A percentile compares a stretch with the other conserved stretches of the same genome.
Conservation (phyloP, 768 basidiomycete genomes). For the Termitomyces sp. region DNA sequence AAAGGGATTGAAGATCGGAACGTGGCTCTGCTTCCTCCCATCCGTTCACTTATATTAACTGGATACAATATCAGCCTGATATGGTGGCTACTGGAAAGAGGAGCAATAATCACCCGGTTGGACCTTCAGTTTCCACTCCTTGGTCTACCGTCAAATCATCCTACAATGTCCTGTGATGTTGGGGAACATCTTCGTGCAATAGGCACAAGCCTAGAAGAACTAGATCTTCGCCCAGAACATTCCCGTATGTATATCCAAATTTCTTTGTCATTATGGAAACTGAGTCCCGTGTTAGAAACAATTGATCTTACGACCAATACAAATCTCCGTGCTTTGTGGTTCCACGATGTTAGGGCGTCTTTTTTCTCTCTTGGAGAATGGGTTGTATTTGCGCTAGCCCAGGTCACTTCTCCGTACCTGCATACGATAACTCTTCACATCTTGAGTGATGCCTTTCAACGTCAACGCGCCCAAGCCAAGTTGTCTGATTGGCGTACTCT, state of each 20-base stretch:
- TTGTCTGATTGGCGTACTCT: slow-evolving; percentile 7
- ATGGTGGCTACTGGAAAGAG: slow-evolving; percentile 2
- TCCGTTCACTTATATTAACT: slow-evolving; percentile 5
- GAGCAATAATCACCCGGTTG: background rate
- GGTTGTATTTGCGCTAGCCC: background rate
- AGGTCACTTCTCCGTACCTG: slow-evolving; percentile 4
- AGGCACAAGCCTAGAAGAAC: slow-evolving; percentile 7
- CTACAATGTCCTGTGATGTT: background rate
- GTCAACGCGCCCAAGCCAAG: background rate
- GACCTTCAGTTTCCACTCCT: background rate
- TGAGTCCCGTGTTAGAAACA: background rate
- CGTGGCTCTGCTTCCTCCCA: background rate
- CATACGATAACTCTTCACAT: slow-evolving; percentile 8
- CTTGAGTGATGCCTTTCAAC: background rate
- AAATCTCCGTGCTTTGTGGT: slow-evolving; percentile 12
- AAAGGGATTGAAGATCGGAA: background rate
- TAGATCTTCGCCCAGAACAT: slow-evolving; percentile 3
- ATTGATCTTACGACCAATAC: slow-evolving; percentile 3
- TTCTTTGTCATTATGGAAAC: background rate
- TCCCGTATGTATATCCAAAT: background rate
- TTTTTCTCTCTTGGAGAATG: background rate
- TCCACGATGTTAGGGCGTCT: slow-evolving; percentile 4
- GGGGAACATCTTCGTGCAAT: slow-evolving; percentile 1
- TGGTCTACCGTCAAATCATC: background rate
- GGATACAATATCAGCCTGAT: background rate